phyloP scores from a whole-genome alignment of 2,329 filamentous ascomycete species.

The Aschersonia sp. region DNA sequence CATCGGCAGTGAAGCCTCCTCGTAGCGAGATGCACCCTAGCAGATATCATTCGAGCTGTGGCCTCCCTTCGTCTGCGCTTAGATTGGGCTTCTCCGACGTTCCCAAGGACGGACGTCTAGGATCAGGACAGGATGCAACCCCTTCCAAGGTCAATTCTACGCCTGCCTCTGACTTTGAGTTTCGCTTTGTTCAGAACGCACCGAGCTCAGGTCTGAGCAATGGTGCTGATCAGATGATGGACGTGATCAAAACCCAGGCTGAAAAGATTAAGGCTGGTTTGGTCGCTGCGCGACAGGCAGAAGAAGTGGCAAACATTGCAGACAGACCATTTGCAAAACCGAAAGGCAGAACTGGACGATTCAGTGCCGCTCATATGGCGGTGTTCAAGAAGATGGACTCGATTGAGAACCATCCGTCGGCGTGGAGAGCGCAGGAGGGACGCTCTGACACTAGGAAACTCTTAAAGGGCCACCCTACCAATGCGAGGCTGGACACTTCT shows the following conservation, averaged over 20 bases:
- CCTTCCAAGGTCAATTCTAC: conserved; percentile 43
- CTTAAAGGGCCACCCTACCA: conserved; percentile 29
- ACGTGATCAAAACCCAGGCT: conserved; percentile 58
- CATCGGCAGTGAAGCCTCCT: conserved; percentile 53
- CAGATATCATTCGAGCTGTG: conserved; percentile 62
- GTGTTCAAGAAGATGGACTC: conserved; percentile 98
- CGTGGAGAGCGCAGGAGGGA: conserved; percentile 48
- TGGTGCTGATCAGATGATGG: conserved; percentile 46
- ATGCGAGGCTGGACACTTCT: conserved; percentile 24
- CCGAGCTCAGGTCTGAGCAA: conserved; percentile 41
- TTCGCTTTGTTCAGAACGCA: conserved; percentile 47
- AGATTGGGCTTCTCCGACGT: conserved; percentile 73
- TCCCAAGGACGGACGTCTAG: conserved; percentile 28
- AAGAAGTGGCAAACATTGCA: conserved; percentile 24
- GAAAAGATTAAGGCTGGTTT: conserved; percentile 57
- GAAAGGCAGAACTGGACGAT: conserved; percentile 65
- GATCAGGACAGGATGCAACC: conserved; percentile 29
- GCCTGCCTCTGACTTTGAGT: conserved; percentile 50
- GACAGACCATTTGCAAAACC: conserved; percentile 65
- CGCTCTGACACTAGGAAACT: conserved; percentile 34
- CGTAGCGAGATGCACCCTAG: conserved; percentile 84
- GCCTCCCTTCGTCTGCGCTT: conserved; percentile 64
- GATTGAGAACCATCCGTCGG: conserved; percentile 73
- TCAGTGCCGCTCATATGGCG: conserved; percentile 72
- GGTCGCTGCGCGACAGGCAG: conserved; percentile 42